Conservation (phyloP, 2,329 filamentous ascomycete genomes). For the Fusarium subtropicale region DNA sequence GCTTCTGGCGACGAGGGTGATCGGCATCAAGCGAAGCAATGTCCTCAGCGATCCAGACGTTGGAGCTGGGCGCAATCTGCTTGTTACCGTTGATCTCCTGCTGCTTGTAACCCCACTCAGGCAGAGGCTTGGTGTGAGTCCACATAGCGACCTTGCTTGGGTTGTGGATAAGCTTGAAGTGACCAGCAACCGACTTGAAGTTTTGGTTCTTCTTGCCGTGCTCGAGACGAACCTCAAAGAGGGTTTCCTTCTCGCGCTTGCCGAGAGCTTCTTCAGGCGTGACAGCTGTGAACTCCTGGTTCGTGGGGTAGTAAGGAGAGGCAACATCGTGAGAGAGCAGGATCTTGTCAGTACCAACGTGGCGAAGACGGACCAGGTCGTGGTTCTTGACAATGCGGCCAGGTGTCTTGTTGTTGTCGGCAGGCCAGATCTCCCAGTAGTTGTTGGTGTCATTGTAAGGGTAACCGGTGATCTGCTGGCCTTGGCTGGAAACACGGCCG, state of each 20-base stretch:
- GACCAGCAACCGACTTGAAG: slow-evolving; percentile 89
- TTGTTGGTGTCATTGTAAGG: slow-evolving; percentile 99
- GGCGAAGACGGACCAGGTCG: slow-evolving; percentile 86
- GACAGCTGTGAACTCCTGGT: slow-evolving; percentile 97
- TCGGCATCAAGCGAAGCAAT: slow-evolving; percentile 82
- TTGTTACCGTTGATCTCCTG: slow-evolving; percentile 99
- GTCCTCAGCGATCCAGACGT: slow-evolving; percentile 94
- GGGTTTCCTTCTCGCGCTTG: slow-evolving; percentile 83
- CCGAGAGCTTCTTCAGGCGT: slow-evolving; percentile 77
- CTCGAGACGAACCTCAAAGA: slow-evolving; percentile 94
- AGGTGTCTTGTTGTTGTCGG: slow-evolving; percentile 66
- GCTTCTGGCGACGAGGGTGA: slow-evolving; percentile 78
- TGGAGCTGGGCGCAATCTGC: slow-evolving; percentile 88
- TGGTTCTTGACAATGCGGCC: slow-evolving; percentile 81
- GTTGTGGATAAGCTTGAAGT: slow-evolving; percentile 96
- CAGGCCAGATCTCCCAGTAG: slow-evolving; percentile 92
- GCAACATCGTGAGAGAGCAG: slow-evolving; percentile 97
- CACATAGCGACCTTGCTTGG: slow-evolving; percentile 99
- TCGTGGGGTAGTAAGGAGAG: slow-evolving; percentile 94
- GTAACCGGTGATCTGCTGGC: slow-evolving; percentile 98
- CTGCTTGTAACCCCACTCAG: slow-evolving; percentile 96
- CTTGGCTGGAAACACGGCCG: slow-evolving; percentile 95
- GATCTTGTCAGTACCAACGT: slow-evolving; percentile 85
- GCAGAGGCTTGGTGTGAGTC: slow-evolving; percentile 95
- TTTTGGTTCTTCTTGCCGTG: slow-evolving; percentile 82